Evolutionary conservation across 1,139 yeast species (phyloP).

Genomic region (Candida sanyaensis): DNA sequence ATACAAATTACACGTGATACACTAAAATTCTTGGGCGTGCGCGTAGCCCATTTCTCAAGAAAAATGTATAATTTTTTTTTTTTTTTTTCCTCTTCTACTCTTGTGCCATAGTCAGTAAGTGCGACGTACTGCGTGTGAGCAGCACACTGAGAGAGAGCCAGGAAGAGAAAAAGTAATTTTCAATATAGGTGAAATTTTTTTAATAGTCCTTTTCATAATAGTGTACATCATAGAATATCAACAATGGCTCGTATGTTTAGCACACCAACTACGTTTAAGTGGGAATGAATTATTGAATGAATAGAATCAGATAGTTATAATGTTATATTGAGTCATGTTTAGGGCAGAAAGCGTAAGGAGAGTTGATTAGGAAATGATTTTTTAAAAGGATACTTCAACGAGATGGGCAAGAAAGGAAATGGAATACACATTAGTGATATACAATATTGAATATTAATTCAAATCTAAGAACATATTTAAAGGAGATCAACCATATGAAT

Average conservation of each 20-base stretch:
- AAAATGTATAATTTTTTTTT: constrained; percentile 1
- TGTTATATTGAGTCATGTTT: not conserved
- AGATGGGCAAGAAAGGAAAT: no score
- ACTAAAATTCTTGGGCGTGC: constrained; percentile 1
- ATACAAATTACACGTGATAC: constrained; percentile 2
- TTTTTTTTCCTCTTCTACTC: not conserved
- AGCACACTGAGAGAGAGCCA: not conserved
- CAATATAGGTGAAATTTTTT: constrained; percentile 12
- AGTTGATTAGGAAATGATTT: not conserved
- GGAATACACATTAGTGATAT: no score
- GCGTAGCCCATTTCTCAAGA: not conserved
- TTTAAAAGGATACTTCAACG: no score
- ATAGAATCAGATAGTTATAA: not conserved
- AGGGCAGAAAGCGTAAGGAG: not conserved
- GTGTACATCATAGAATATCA: constrained; percentile 8
- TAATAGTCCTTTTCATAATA: constrained; percentile 4
- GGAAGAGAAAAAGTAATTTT: constrained; percentile 8
- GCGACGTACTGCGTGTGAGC: not conserved
- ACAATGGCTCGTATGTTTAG: constrained; percentile 17
- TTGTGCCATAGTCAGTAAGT: not conserved
- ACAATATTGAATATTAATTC: no score
- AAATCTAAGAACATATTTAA: no score
- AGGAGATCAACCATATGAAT: no score
- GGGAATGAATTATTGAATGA: not conserved
- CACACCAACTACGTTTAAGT: not conserved